Base-by-base conservation (phyloP, 1,284 basidiomycete species). In the Neolentinus lepideus region DNA sequence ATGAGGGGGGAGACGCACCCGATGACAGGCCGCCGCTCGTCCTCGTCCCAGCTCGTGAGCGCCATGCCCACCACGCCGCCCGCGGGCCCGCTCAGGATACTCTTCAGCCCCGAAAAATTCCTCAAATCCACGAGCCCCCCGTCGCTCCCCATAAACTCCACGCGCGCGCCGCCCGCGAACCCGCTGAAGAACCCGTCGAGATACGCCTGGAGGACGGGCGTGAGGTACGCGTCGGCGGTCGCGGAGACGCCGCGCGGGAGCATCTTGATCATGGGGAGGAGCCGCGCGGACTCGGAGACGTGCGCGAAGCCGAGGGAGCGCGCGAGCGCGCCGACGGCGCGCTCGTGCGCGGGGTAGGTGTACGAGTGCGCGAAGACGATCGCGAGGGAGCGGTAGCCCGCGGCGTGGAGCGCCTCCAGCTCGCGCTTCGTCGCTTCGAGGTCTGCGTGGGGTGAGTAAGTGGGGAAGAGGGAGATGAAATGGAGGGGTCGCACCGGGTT, bases 171-270 rank as follows among this genome's bases (percentile, higher is more conserved):
- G 29, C 68, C 67, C 55, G 81, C 90, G 62, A 98, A 98, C 0
- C 94, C 94, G 29, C 73, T 70, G 71, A 94, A 97, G 76, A 98
- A 97, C 0, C 93, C 92, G 60, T 94, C 87, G n/a, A 98, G 80
- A 65, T 98, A 98, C 27, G 83, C 78, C 22, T 81, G 75, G 33
- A 98, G 72, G 51, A 97, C 90, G 1, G 95, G 96, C 0, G 95
- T 98, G 27, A 98, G 83, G 68, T 99, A 99, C 1, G 96, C 97
- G 64, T 99, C 96, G 0, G 94, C 96, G 0, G 94, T 97, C 0
- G 92, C 87, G 0, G 92, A 95, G 2, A 91, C 86, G 0, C 94
- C 96, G 3, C 96, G 87, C 0, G 94, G 89, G 2, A 98, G 92
- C 80, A 97, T 90, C 70, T 92, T 92, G 73, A 97, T 95, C 92